Conservation (phyloP, 352 stramenopile genomes). For the Saprolegnia diclina region DNA sequence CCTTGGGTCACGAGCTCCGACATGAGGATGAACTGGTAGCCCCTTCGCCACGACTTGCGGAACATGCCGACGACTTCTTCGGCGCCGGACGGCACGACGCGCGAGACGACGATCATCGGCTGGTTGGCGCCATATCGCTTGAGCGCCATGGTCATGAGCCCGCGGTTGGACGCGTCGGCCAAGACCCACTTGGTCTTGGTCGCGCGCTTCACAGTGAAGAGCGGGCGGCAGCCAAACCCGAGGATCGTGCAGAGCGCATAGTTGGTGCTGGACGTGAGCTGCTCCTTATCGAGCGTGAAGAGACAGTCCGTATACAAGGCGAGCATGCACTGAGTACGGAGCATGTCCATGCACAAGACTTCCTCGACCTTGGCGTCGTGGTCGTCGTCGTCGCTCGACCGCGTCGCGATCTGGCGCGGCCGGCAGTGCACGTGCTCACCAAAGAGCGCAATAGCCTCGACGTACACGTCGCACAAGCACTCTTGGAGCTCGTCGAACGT, state of each 20-base stretch:
- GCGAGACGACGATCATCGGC: slow-evolving; percentile 72
- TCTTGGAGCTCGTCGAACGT: slow-evolving; percentile 14
- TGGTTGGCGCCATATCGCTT: slow-evolving; percentile 62
- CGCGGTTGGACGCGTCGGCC: slow-evolving; percentile 47
- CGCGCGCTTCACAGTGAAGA: slow-evolving; percentile 71
- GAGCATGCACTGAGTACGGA: slow-evolving; percentile 58
- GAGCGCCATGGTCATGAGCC: slow-evolving; percentile 58
- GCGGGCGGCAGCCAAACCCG: slow-evolving; percentile 62
- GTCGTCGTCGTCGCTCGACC: not conserved
- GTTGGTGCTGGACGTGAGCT: slow-evolving; percentile 55
- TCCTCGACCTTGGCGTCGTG: slow-evolving; percentile 19
- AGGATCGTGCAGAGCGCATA: slow-evolving; percentile 70
- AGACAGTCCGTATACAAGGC: slow-evolving; percentile 72
- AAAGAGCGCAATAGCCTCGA: not conserved
- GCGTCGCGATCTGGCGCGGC: not conserved
- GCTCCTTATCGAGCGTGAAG: slow-evolving; percentile 72
- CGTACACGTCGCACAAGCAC: slow-evolving; percentile 7
- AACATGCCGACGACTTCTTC: slow-evolving; percentile 75
- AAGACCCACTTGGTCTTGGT: slow-evolving; percentile 72
- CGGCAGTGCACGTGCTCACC: not conserved
- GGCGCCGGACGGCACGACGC: slow-evolving; percentile 36
- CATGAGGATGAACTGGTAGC: slow-evolving; percentile 72
- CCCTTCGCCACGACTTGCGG: slow-evolving; percentile 55
- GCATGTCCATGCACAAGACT: slow-evolving; percentile 32
- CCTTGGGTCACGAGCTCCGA: slow-evolving; percentile 75